Base-by-base conservation (phyloP, 306 rosid genomes). In the Malus domestica region DNA sequence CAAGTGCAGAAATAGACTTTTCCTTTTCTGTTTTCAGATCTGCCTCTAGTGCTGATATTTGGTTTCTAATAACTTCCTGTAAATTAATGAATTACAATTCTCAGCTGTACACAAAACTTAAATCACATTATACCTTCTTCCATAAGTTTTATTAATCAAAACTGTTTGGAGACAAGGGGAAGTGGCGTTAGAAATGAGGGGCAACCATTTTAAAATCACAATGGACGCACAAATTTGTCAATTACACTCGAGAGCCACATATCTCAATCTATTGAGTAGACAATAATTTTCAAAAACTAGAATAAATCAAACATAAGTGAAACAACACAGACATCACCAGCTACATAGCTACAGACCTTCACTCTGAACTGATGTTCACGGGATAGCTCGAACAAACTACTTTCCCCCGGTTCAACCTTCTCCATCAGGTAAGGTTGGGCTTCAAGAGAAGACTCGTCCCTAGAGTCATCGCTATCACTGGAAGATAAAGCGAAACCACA, bases 11-110 rank as follows among this genome's bases (percentile, higher is more conserved):
- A 80, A 80, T 55, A 75, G 84, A 86, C 86, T 87, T 87, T 80
- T 87, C 80, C 38, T 64, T 82, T 79, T 86, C 91, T 79, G 76
- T 79, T 79, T 79, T 74, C 65, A 91, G 84, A 80, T 89, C 83
- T 29, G 83, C 81, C 83, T 90, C 97, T 55, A 94, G 29, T 12
- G 88, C 87, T 38, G 87, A 89, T 11, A 90, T 87, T 82, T 79
- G 86, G 74, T 79, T 85, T 80, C 98, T 86, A 61, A 94, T 85
- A 61, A 89, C 92, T 81, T 92, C 97, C 98, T 94, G 89, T 60
- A 40, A 81, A 76, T 80, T 73, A 63, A 72, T 35, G 52, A 61
- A 46, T 55, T 44, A 45, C 27, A 18, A 79, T 3, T 57, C 33
- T 70, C 62, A 38, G 22, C 33, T 35, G 40, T 38, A 33, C 1